phyloP scores from a whole-genome alignment of 2,329 filamentous ascomycete genomes.

The Gnomoniopsis sp. region DNA sequence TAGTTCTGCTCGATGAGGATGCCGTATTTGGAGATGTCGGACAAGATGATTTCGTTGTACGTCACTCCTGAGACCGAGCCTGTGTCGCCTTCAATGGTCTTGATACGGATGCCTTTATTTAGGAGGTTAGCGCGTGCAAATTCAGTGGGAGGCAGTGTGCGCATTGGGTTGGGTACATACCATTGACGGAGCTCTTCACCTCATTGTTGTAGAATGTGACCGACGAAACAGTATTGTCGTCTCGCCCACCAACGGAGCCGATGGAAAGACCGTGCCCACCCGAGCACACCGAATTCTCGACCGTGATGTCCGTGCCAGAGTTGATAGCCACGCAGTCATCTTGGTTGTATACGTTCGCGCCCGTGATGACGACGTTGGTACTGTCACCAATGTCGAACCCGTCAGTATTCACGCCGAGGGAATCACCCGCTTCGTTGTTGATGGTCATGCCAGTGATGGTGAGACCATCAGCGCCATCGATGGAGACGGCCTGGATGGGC shows the following conservation, averaged over 20 bases:
- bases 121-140: too few species aligned
- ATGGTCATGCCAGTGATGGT: slow-evolving; percentile 50
- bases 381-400: slow-evolving; percentile 47
- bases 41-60: slow-evolving; percentile 14
- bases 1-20: slow-evolving; percentile 20
- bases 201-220: slow-evolving; percentile 45
- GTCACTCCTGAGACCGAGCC: slow-evolving; percentile 14
- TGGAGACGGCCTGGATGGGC: slow-evolving; percentile 49
- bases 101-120: slow-evolving; percentile 13
- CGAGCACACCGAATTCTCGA: slow-evolving; percentile 39
- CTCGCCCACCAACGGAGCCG: slow-evolving; percentile 52
- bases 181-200: slow-evolving; percentile 51
- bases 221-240: slow-evolving; percentile 48
- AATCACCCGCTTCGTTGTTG: slow-evolving; percentile 54
- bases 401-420: slow-evolving; percentile 50
- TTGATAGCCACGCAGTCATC: slow-evolving; percentile 60
- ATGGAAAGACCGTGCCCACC: slow-evolving; percentile 54
- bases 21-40: slow-evolving; percentile 16
- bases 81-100: slow-evolving; percentile 14
- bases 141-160: background rate
- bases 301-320: slow-evolving; percentile 41
- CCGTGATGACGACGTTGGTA: slow-evolving; percentile 46
- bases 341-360: slow-evolving; percentile 53
- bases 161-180: slow-evolving; percentile 22
- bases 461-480: slow-evolving; percentile 39